Evolutionary conservation across 495 filamentous ascomycete species (phyloP).

Genomic region (Podospora anserina): DNA sequence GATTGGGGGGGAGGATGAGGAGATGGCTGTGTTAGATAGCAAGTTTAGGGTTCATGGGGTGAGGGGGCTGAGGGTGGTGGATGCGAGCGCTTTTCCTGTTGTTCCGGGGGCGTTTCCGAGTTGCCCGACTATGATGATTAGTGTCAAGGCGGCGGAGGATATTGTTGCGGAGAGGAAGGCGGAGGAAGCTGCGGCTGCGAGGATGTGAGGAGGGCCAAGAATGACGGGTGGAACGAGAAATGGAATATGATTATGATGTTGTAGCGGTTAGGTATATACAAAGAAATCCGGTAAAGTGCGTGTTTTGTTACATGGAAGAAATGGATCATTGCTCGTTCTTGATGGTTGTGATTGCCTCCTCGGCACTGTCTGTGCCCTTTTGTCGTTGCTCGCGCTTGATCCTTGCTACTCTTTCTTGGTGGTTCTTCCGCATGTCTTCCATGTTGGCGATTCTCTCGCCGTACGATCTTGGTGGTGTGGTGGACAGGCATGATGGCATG

Average conservation of each 20-base stretch:
- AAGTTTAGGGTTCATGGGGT: conserved; percentile 52
- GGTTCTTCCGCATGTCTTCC: not conserved
- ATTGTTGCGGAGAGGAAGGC: conserved; percentile 53
- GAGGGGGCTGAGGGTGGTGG: conserved; percentile 51
- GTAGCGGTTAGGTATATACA: not conserved
- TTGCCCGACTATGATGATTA: conserved; percentile 60
- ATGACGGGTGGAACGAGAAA: not conserved
- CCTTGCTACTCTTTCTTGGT: not conserved
- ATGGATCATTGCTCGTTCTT: not conserved
- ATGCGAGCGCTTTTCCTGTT: conserved; percentile 51
- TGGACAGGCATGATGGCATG: not conserved
- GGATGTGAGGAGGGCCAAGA: not conserved
- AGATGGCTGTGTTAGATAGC: conserved; percentile 49
- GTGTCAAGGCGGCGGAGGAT: conserved; percentile 61
- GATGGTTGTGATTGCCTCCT: not conserved
- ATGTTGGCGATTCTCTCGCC: not conserved
- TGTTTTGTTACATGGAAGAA: not conserved
- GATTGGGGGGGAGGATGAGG: conserved; percentile 49
- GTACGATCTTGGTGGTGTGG: not conserved
- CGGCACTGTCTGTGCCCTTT: not conserved
- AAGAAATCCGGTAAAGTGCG: not conserved
- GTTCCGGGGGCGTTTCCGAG: conserved; percentile 61
- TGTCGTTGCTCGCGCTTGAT: not conserved
- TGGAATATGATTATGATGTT: not conserved
- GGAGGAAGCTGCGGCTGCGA: not conserved